These are phyloP conservation scores for Hyparrhenia diplandra DNA, from an alignment of 176 grass and related monocot species.

Conservation along the genomic window DNA sequence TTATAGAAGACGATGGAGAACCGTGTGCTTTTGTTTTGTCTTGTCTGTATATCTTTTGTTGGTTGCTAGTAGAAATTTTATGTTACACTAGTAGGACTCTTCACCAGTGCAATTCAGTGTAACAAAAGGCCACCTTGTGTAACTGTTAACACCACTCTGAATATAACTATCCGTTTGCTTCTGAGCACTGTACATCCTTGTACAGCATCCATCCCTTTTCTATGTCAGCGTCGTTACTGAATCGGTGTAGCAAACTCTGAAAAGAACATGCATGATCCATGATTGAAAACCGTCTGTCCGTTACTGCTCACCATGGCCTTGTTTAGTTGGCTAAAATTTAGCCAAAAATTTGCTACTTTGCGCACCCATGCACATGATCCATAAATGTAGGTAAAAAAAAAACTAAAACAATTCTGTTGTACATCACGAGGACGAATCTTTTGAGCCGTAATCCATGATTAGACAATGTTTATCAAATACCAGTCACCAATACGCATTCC, in stretches of 20 bases:
- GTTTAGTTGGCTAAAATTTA: too few relatives aligned
- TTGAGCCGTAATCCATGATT: too few relatives aligned
- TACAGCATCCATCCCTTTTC: neutral
- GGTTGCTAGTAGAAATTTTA: neutral
- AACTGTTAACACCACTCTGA: neutral
- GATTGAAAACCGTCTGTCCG: neutral
- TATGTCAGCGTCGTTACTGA: neutral
- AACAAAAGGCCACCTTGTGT: neutral
- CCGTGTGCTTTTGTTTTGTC: neutral
- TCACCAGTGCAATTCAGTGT: neutral
- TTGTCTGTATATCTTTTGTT: neutral
- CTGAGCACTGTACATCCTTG: neutral
- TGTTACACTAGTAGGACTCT: neutral
- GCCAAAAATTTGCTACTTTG: too few relatives aligned
- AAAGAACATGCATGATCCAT: neutral
- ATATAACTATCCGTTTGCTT: neutral
- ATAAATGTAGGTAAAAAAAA: too few relatives aligned
- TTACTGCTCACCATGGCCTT: too few relatives aligned
- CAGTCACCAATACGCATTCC: too few relatives aligned
- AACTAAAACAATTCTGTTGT: too few relatives aligned
- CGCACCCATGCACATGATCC: neutral
- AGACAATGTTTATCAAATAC: too few relatives aligned
- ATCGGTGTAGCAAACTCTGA: neutral
- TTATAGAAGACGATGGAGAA: too few relatives aligned
- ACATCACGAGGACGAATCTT: too few relatives aligned